Evolutionary conservation across 148 eudicot species (phyloP).

Genomic region (Heliamphora exappendiculata): DNA sequence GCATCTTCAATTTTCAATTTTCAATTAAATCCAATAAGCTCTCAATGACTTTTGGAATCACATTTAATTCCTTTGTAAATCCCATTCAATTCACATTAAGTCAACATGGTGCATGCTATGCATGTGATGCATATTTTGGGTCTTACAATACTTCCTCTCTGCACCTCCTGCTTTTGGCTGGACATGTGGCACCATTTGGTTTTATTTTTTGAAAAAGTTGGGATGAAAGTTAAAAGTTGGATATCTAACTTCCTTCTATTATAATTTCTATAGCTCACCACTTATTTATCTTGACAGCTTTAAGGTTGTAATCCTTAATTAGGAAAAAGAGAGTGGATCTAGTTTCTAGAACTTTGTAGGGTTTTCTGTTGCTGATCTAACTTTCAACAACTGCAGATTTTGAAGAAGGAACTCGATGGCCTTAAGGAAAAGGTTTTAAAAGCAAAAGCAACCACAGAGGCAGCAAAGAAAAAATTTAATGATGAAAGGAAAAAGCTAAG

Average conservation of each 20-base stretch:
- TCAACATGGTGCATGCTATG: too few species aligned
- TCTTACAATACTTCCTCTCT: too few species aligned
- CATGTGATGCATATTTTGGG: too few species aligned
- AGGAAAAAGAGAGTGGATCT: not conserved
- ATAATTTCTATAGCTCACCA: not conserved
- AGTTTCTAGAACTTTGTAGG: not conserved
- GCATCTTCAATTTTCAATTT: too few species aligned
- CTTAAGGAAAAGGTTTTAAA: constrained; percentile 43
- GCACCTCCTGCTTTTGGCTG: not conserved
- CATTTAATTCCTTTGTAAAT: too few species aligned
- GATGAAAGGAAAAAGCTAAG: constrained; percentile 40
- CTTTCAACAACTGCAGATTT: constrained; percentile 33
- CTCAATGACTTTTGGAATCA: too few species aligned
- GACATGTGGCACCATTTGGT: not conserved
- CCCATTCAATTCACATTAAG: too few species aligned
- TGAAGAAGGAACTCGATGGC: constrained; percentile 61
- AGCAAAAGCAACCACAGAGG: constrained; percentile 37
- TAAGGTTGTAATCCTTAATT: not conserved
- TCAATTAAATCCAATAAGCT: too few species aligned
- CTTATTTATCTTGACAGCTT: not conserved
- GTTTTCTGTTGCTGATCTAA: not conserved
- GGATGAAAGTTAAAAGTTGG: not conserved
- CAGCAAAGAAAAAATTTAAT: constrained; percentile 43
- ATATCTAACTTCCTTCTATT: not conserved
- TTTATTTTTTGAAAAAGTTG: not conserved